Percentiles rank a stretch among this genome's conserved stretches.
phyloP scores from a whole-genome alignment of 2,329 filamentous ascomycete species.

The Tolypocladium sp. region DNA sequence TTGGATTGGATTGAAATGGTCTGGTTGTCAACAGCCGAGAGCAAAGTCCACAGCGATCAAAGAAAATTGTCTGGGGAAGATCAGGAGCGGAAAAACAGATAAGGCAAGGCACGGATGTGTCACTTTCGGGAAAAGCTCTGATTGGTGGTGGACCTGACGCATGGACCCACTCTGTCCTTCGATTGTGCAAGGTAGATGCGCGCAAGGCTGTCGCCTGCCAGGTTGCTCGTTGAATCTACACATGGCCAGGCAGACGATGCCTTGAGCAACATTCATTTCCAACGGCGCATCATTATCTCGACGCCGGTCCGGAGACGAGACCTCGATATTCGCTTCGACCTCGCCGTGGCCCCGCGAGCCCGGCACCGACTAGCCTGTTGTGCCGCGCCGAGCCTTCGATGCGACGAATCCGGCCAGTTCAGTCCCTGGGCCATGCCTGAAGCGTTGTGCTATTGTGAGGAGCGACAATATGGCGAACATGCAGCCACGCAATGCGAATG shows the following conservation, averaged over 20 bases:
- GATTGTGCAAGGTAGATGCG: slow-evolving; percentile 1
- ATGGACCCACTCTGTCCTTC: slow-evolving; percentile 1
- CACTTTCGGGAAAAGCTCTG: slow-evolving; percentile 12
- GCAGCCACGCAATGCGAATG: slow-evolving; percentile 19
- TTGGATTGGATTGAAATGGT: not conserved
- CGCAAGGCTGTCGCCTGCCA: slow-evolving; percentile 6
- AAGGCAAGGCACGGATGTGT: slow-evolving; percentile 10
- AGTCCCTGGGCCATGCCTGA: slow-evolving; percentile 21
- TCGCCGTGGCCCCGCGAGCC: not conserved
- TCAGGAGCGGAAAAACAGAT: slow-evolving; percentile 19
- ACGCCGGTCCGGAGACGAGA: not conserved
- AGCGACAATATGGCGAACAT: slow-evolving; percentile 20
- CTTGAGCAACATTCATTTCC: not conserved
- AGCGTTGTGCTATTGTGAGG: slow-evolving; percentile 15
- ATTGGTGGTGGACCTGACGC: slow-evolving; percentile 1
- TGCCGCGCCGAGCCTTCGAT: slow-evolving; percentile 10
- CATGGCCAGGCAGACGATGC: not conserved
- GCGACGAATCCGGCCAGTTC: slow-evolving; percentile 15
- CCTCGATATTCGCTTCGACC: not conserved
- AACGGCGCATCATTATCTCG: not conserved
- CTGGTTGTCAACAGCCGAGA: not conserved
- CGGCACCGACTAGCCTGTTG: slow-evolving; percentile 1
- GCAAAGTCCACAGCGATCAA: not conserved
- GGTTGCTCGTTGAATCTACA: not conserved
- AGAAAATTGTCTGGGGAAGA: not conserved